Evolutionary conservation across 257 asterid genomes (phyloP), one percentile per base, ranked within the genome.

Genomic region (Solanum etuberosum): DNA sequence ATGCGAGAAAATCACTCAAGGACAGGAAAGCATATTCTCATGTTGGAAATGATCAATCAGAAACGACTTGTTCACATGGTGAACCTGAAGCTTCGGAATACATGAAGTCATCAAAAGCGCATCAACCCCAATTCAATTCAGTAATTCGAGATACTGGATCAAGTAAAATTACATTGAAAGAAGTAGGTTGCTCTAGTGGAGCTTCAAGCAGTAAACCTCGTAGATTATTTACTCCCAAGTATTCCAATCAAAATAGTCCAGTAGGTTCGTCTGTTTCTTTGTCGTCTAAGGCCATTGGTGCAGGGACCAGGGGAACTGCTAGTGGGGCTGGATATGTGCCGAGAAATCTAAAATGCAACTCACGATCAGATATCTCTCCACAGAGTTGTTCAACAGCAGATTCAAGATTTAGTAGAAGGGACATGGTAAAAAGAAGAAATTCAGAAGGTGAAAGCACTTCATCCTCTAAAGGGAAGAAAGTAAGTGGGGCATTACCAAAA

Each of bases 401-500:
- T 70, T 73, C 96, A n/a, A 92, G 90, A 54, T 85, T 89, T 78
- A 76, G 85, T 48, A 81, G 85, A 48, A 48, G 18, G 85, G 68
- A 48, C 68, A 80, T 80, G 29, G 85, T 89, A 72, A 94, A 86
- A 87, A 93, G 87, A 87, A 91, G 92, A 89, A 90, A 87, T 81
- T 87, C 91, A 6, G 98, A 89, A 85, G 91, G 92, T 71, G 97
- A 92, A 90, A 93, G 91, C 88, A 91, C 93, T 86, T 89, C 88
- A 9, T 89, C 95, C 70, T 70, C 68, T 65, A 80, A 87, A 86
- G 96, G 92, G 85, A 91, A 91, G 87, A 86, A 87, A 90, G 73
- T 42, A 12, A 81, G 51, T 18, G 86, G 83, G 23, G 70, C 88
- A 23, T 74, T 87, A 14, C 76, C 87, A 42, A 38, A 40, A 61